Conservation (phyloP, 2,329 filamentous ascomycete genomes). For the Penicillium digitatum region DNA sequence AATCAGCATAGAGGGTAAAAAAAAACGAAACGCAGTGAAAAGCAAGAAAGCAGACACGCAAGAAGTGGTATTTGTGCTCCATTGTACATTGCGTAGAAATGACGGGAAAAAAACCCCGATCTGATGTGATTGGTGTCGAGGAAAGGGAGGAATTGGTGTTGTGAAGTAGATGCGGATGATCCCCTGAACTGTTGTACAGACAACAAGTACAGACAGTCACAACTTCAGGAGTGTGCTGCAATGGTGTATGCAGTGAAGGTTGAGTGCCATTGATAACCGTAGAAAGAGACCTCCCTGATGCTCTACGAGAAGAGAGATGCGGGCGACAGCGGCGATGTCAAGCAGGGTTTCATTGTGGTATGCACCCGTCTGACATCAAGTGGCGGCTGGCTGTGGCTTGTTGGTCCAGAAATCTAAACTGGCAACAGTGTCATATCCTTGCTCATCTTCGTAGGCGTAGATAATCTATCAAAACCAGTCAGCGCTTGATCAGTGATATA, state of each 20-base stretch:
- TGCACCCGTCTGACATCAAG: constrained; percentile 1
- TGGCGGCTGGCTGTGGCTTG: constrained; percentile 39
- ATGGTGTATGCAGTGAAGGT: background rate
- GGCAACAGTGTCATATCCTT: constrained; percentile 87
- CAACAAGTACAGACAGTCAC: background rate
- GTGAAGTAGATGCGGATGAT: background rate
- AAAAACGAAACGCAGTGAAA: constrained; percentile 13
- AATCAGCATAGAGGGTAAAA: constrained; percentile 10
- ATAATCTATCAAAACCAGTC: constrained; percentile 64
- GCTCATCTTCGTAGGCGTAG: constrained; percentile 95
- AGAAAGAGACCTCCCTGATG: background rate
- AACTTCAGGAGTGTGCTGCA: background rate
- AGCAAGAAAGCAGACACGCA: constrained; percentile 22
- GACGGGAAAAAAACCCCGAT: constrained; percentile 6
- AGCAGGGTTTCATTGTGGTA: background rate
- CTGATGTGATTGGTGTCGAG: constrained; percentile 3
- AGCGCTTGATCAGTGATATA: constrained; percentile 15
- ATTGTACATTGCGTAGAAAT: constrained; percentile 36
- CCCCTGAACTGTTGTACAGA: background rate
- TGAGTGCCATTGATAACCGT: background rate
- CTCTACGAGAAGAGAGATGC: background rate
- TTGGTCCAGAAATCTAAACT: constrained; percentile 91
- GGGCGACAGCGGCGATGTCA: background rate
- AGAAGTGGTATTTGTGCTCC: constrained; percentile 42
- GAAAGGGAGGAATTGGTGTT: background rate